Base-by-base conservation (phyloP, 192 early-diverging fungal species). In the Umbelopsis vinacea region DNA sequence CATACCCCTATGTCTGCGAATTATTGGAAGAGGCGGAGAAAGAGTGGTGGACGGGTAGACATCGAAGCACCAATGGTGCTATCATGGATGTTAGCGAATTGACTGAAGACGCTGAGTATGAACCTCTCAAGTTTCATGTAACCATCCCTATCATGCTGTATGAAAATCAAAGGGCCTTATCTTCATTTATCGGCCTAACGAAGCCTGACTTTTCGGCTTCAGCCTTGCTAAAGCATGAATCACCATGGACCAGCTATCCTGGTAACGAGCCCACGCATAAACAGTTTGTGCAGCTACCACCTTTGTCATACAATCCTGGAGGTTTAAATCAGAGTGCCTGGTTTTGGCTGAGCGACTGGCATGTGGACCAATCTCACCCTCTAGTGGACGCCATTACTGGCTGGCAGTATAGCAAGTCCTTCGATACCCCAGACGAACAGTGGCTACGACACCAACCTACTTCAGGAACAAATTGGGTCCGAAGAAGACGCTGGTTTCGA, bases 1-100 rank as follows among this genome's bases (percentile, higher is more conserved):
- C 85, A 29, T 82, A 92, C 60, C 69, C 82, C 9, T 82, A 87
- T 69, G 81, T 91, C 26, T 92, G 90, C 69, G 84, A 86, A 45
- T 69, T 92, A 43, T 70, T 93, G 5, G 78, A 86, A 50, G 80
- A 70, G 10, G 79, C 89, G 12, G 89, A 91, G 45, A 80, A 81
- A 33, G 69, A 75, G 10, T 80, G 82, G 77, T 86, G 84, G 81
- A 37, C 57, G 5, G 57, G 57, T 7, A 63, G 29, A 19, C 24
- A 26, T 17, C 57, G 57, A n/a, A 63, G 26, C 11, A 63, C 57
- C 14, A 63, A 37, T 12, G 57, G 57, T 37, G 57, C 57, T 3
- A 17, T 63, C 7, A 26, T 35, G 0, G 57, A 63, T 63, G 57
- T 63, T 14, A 8, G 5, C 4, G 24, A 63, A 8, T 38, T 63